phyloP scores from a whole-genome alignment of 2,329 filamentous ascomycete genomes.

The Fusarium sp. region DNA sequence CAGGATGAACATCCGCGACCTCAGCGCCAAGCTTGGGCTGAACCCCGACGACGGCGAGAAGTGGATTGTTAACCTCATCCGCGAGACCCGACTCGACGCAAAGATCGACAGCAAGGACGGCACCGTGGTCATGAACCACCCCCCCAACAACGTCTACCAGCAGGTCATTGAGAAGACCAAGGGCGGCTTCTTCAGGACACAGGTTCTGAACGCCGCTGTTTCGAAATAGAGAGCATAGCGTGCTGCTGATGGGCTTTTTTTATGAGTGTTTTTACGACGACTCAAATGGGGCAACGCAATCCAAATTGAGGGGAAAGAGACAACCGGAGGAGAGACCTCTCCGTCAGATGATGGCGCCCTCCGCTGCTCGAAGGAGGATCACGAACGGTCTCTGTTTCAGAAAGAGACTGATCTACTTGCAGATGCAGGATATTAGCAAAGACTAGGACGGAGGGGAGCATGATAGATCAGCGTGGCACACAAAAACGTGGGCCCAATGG shows the following conservation, averaged over 20 bases:
- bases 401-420: slow-evolving; percentile 14
- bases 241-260: slow-evolving; percentile 23
- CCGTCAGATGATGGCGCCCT: slow-evolving; percentile 33
- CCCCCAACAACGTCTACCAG: slow-evolving; percentile 97
- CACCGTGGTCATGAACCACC: slow-evolving; percentile 99
- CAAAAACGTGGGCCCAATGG: slow-evolving; percentile 30
- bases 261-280: slow-evolving; percentile 38
- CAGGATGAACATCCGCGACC: slow-evolving; percentile 96
- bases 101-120: slow-evolving; percentile 99
- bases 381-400: slow-evolving; percentile 12
- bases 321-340: slow-evolving; percentile 19
- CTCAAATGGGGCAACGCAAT: slow-evolving; percentile 40
- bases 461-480: slow-evolving; percentile 36
- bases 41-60: slow-evolving; percentile 97
- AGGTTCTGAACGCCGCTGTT: slow-evolving; percentile 82
- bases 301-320: slow-evolving; percentile 11
- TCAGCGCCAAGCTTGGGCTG: slow-evolving; percentile 90
- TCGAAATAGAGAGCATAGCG: slow-evolving; percentile 57
- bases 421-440: slow-evolving; percentile 25
- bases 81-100: slow-evolving; percentile 95
- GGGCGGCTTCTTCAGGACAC: slow-evolving; percentile 97
- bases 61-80: slow-evolving; percentile 99
- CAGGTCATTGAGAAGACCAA: slow-evolving; percentile 99
- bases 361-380: slow-evolving; percentile 31
- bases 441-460: slow-evolving; percentile 20